These are phyloP conservation scores for Cercospora janseana DNA, from an alignment of 2,329 filamentous ascomycete genomes.

Conservation along the genomic window DNA sequence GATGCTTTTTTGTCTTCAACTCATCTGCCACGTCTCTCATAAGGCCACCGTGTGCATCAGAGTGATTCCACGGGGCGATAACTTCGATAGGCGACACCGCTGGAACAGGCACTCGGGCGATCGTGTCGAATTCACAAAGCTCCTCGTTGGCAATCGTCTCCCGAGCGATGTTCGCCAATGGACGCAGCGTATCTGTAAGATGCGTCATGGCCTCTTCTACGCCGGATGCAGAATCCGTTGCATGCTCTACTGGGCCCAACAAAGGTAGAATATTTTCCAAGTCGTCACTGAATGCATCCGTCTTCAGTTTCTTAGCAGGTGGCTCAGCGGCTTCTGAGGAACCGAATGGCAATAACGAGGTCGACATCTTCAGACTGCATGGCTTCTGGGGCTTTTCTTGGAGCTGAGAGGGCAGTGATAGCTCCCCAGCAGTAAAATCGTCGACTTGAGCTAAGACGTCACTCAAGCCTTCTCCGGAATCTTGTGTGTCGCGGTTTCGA, in stretches of 20 bases:
- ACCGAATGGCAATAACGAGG: slow-evolving; percentile 44
- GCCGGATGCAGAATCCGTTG: slow-evolving; percentile 15
- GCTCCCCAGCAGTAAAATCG: not conserved
- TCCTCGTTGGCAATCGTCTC: slow-evolving; percentile 45
- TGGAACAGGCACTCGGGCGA: slow-evolving; percentile 51
- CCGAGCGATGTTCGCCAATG: slow-evolving; percentile 40
- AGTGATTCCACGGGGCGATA: slow-evolving; percentile 49
- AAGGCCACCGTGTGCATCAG: slow-evolving; percentile 33
- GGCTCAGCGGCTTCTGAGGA: slow-evolving; percentile 37
- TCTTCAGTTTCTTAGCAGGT: slow-evolving; percentile 43
- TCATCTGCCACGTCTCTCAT: slow-evolving; percentile 24
- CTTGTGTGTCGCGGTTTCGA: slow-evolving; percentile 31
- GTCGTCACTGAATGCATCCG: slow-evolving; percentile 41
- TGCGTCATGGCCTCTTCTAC: slow-evolving; percentile 36
- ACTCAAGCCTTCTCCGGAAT: slow-evolving; percentile 24
- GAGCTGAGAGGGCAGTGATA: slow-evolving; percentile 24
- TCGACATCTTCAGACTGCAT: slow-evolving; percentile 46
- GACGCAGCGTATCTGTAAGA: slow-evolving; percentile 38
- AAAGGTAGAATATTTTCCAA: slow-evolving; percentile 38
- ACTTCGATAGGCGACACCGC: slow-evolving; percentile 45
- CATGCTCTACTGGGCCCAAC: slow-evolving; percentile 31
- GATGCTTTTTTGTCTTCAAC: slow-evolving; percentile 34
- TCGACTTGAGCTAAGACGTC: not conserved
- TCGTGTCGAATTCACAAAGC: slow-evolving; percentile 49
- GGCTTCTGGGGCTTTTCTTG: slow-evolving; percentile 38